Evolutionary conservation across 1,284 basidiomycete genomes (phyloP).

Genomic region (Ceratorhiza oryzae-sativae): DNA sequence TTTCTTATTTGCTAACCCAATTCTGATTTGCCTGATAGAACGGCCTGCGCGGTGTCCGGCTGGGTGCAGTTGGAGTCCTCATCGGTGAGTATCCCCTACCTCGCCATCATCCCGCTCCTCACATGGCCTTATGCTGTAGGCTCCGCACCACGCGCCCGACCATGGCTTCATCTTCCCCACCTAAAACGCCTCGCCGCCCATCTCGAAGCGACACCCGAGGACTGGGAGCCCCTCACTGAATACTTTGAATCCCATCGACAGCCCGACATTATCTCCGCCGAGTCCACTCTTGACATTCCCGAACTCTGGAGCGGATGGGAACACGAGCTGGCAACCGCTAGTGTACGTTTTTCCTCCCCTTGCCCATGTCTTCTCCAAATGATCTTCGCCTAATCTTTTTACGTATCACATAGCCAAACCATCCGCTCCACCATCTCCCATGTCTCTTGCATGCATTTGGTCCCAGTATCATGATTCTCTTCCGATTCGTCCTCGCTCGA

Average conservation of each 20-base stretch:
- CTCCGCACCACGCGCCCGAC: constrained; percentile 65
- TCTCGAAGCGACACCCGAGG: constrained; percentile 63
- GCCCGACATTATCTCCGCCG: constrained; percentile 28
- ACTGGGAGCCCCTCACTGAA: constrained; percentile 58
- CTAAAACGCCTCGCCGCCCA: constrained; percentile 65
- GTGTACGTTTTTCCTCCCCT: constrained; percentile 20
- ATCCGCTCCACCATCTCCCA: constrained; percentile 66
- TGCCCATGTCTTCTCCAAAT: neutral
- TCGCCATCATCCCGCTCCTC: neutral
- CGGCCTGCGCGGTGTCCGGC: constrained; percentile 76
- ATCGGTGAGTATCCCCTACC: constrained; percentile 49
- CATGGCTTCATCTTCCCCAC: constrained; percentile 71
- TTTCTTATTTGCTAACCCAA: neutral
- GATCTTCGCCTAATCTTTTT: neutral
- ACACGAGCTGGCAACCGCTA: constrained; percentile 42
- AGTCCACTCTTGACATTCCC: constrained; percentile 28
- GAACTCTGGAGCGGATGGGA: constrained; percentile 44
- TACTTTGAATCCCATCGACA: constrained; percentile 67
- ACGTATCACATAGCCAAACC: constrained; percentile 41
- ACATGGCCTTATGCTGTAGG: constrained; percentile 48
- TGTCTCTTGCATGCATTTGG: constrained; percentile 75
- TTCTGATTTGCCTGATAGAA: constrained; percentile 49
- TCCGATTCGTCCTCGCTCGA: constrained; percentile 76
- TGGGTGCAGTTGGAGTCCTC: constrained; percentile 77
- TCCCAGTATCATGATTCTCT: constrained; percentile 74